Percentiles rank a stretch among this genome's conserved stretches.
These are phyloP conservation scores for Geoglossum cookeanum DNA, from an alignment of 2,329 filamentous ascomycete genomes.

Conservation along the genomic window DNA sequence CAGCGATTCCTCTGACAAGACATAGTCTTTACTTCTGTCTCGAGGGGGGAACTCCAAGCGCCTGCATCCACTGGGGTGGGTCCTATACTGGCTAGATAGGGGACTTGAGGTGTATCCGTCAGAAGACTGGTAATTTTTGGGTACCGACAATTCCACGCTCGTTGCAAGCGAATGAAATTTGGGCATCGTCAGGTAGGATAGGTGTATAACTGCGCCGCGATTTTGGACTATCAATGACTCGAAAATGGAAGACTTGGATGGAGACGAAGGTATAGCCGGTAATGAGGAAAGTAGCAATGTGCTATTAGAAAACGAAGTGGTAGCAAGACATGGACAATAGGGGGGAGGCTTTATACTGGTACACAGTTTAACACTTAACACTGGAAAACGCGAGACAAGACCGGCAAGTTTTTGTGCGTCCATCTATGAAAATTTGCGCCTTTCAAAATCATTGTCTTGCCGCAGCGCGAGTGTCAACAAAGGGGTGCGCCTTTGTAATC, in stretches of 20 bases:
- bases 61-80: not conserved
- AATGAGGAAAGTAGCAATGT: not conserved
- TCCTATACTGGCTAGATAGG: not conserved
- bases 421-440: not conserved
- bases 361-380: not conserved
- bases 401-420: not conserved
- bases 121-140: constrained; percentile 2
- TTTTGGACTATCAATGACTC: not conserved
- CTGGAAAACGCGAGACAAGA: not conserved
- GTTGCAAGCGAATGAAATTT: not conserved
- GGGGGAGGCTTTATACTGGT: not conserved
- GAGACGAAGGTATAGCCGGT: not conserved
- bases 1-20: constrained; percentile 3
- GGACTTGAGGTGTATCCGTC: not conserved
- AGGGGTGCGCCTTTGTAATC: not conserved
- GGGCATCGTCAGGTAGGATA: not conserved
- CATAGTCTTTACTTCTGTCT: too few species aligned
- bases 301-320: too few species aligned
- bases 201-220: not conserved
- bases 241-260: not conserved
- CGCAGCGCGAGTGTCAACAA: not conserved
- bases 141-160: constrained; percentile 7
- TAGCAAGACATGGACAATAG: too few species aligned
- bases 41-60: not conserved
- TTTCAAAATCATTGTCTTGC: not conserved